These are phyloP conservation scores for Bolboschoenoplectus hybrid DNA, from an alignment of 202 grass and related monocot species.

Conservation along the genomic window DNA sequence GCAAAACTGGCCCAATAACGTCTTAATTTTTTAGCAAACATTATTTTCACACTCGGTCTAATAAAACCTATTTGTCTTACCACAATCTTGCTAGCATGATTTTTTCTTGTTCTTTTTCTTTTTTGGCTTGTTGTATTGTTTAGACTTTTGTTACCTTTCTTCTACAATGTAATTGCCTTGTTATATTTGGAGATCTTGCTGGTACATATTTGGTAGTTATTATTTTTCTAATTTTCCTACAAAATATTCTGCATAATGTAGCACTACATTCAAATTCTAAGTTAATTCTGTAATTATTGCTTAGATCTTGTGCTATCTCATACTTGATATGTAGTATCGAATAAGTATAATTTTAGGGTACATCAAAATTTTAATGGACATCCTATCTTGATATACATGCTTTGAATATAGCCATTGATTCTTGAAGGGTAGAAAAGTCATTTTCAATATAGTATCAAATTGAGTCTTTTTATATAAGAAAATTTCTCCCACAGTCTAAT, in stretches of 20 bases:
- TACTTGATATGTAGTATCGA: background rate
- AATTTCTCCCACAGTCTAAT: background rate
- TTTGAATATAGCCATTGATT: background rate
- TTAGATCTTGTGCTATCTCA: background rate
- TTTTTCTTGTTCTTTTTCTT: background rate
- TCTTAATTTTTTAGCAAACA: background rate
- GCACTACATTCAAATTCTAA: background rate
- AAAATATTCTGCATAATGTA: background rate
- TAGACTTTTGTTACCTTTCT: background rate
- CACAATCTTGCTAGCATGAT: background rate
- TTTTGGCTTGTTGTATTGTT: background rate
- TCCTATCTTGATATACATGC: background rate
- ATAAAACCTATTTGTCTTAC: background rate
- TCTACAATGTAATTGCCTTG: background rate
- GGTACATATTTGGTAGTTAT: background rate
- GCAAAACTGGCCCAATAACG: background rate
- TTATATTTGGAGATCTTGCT: background rate
- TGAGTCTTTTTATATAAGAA: background rate
- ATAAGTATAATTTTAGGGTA: background rate
- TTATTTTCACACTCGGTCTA: background rate
- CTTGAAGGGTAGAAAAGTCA: background rate
- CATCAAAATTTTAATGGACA: background rate
- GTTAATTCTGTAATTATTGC: background rate
- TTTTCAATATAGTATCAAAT: background rate
- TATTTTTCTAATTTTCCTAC: background rate